Conservation (phyloP, 164 flowering plant genomes). For the Chloranthus sessilifolius region DNA sequence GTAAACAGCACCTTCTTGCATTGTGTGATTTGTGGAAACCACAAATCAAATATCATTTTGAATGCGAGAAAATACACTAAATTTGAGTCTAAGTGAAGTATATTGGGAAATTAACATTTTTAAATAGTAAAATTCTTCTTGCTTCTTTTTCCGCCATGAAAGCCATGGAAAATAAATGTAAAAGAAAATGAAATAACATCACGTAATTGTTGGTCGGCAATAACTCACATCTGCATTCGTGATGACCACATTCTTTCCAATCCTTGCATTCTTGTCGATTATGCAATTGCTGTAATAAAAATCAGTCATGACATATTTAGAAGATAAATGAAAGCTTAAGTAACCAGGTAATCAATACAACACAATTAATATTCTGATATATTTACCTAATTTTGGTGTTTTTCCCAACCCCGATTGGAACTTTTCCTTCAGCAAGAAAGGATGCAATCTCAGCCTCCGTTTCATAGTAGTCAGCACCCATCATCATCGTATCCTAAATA, state of each 20-base stretch:
- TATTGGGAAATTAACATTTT: no score
- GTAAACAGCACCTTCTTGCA: no score
- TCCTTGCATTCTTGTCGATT: conserved; percentile 81
- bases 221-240: conserved; percentile 67
- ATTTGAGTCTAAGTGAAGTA: no score
- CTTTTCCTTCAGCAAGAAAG: conserved; percentile 72
- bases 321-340: no score
- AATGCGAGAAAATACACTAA: no score
- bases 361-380: no score
- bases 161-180: not conserved
- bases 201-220: not conserved
- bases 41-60: no score
- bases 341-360: no score
- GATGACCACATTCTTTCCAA: conserved; percentile 76
- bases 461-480: conserved; percentile 90
- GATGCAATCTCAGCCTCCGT: conserved; percentile 85
- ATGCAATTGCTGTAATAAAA: conserved; percentile 57
- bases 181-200: not conserved
- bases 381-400: conserved; percentile 68
- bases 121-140: no score
- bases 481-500: conserved; percentile 79
- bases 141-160: no score
- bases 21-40: no score
- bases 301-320: not conserved
- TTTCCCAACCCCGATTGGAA: conserved; percentile 78